Conservation (phyloP, 345 rosid genomes). For the Euphorbia lathyris region DNA sequence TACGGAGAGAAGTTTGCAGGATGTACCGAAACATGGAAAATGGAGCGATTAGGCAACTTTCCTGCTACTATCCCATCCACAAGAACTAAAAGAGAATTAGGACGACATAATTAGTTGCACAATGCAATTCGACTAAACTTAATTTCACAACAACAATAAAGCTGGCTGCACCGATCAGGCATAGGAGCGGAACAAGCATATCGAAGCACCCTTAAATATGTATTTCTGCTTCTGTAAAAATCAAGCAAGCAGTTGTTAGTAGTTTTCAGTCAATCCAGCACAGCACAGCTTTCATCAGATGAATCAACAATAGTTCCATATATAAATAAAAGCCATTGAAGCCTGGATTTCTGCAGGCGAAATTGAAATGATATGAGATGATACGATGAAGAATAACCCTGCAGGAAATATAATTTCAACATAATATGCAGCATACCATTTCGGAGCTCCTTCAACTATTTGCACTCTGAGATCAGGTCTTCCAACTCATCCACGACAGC, state of each 20-base stretch:
- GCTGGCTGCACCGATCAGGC: not conserved
- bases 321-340: no score
- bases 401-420: not conserved
- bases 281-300: not conserved
- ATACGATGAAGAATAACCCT: not conserved
- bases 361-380: not conserved
- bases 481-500: conserved; percentile 71
- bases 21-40: not conserved
- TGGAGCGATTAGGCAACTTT: not conserved
- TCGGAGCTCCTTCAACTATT: conserved; percentile 11
- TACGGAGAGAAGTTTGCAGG: not conserved
- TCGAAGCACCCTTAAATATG: not conserved
- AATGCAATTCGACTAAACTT: not conserved
- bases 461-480: conserved; percentile 35
- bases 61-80: not conserved
- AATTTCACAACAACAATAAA: not conserved
- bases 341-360: not conserved
- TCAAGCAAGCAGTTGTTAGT: not conserved
- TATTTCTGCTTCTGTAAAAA: not conserved
- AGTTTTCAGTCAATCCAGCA: not conserved
- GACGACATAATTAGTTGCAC: conserved; percentile 3
- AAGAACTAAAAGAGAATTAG: not conserved
- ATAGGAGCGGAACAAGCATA: not conserved
- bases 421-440: not conserved
- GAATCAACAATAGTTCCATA: not conserved